Conservation (phyloP, 2,329 filamentous ascomycete species). For the Cytospora piceae region DNA sequence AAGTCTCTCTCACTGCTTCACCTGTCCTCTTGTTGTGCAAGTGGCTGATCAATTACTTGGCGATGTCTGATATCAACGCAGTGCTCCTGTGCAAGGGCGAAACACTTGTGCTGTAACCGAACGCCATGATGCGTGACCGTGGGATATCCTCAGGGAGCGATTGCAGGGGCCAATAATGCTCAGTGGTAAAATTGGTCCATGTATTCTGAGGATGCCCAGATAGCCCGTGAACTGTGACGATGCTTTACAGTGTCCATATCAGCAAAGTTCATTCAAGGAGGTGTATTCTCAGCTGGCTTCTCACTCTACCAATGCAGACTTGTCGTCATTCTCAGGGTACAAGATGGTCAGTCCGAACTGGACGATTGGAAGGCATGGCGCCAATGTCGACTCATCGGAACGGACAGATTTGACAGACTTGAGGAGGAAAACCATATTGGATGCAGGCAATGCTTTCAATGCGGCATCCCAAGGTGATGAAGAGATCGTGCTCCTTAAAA, state of each 20-base stretch:
- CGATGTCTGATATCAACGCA: slow-evolving; percentile 12
- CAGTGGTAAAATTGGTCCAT: slow-evolving; percentile 17
- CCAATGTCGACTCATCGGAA: slow-evolving; percentile 7
- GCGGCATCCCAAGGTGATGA: too few species aligned
- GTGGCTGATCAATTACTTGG: slow-evolving; percentile 12
- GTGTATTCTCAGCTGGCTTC: not conserved
- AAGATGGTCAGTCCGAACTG: slow-evolving; percentile 1
- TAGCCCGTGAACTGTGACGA: slow-evolving; percentile 13
- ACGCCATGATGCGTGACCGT: slow-evolving; percentile 12
- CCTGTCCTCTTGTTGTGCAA: slow-evolving; percentile 16
- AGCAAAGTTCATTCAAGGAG: not conserved
- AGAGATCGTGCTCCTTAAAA: not conserved
- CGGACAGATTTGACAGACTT: not conserved
- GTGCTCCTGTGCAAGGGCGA: slow-evolving; percentile 7
- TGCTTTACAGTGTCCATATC: not conserved
- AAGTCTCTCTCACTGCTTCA: not conserved
- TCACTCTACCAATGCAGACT: slow-evolving; percentile 10
- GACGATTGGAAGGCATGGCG: not conserved
- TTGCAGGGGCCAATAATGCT: slow-evolving; percentile 13
- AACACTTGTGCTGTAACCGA: slow-evolving; percentile 6
- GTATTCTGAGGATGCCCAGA: slow-evolving; percentile 14
- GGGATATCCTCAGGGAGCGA: slow-evolving; percentile 12
- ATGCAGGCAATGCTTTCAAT: not conserved
- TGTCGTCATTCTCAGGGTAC: not conserved
- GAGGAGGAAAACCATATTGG: not conserved